Base-by-base conservation (phyloP, 345 rosid genomes). In the Eucalyptus curtisii region DNA sequence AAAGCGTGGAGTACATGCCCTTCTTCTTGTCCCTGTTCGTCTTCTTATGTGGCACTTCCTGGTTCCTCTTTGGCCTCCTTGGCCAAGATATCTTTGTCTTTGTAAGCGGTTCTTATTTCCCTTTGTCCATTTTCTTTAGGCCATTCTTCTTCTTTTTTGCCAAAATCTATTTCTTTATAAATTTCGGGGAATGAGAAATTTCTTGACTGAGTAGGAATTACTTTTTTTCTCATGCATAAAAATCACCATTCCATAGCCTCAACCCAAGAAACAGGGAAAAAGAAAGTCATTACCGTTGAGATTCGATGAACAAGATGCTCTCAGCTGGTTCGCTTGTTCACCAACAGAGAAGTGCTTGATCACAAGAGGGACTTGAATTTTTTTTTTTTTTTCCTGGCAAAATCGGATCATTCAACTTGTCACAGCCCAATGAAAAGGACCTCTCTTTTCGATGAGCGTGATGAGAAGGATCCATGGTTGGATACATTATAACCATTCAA, bases 1-100 rank as follows among this genome's bases (percentile, higher is more conserved):
- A 94, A 92, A 96, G 99, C 85, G 99, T 97, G 90, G 99, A 97
- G 93, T 96, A 42, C 90, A 95, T 97, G 99, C 97, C 99, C 64
- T 96, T 97, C 92, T 96, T 96, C 91, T 87, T 97, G 89, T 97
- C 99, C 68, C 93, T 97, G 48, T 96, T 97, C 86, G 97, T 94
- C 20, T 97, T 97, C 94, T 90, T 97, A 4, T 96, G 98, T 57
- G 99, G 99, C 88, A 96, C 98, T 86, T 95, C 98, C 6, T 96
- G 98, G 99, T 97, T 95, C 88, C 86, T 97, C 76, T 97, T 55
- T 88, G 99, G 99, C 80, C 93, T 97, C 12, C 95, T 97, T 48
- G 99, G 98, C 49, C 90, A 86, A 81, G 99, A 97, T 89, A 95
- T 95, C 86, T 97, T 97, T 89, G 91, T 97, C n/a, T 94, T 94